These are phyloP conservation scores for Cryptosporidium ryanae DNA, from an alignment of 169 alveolate genomes.

Conservation along the genomic window DNA sequence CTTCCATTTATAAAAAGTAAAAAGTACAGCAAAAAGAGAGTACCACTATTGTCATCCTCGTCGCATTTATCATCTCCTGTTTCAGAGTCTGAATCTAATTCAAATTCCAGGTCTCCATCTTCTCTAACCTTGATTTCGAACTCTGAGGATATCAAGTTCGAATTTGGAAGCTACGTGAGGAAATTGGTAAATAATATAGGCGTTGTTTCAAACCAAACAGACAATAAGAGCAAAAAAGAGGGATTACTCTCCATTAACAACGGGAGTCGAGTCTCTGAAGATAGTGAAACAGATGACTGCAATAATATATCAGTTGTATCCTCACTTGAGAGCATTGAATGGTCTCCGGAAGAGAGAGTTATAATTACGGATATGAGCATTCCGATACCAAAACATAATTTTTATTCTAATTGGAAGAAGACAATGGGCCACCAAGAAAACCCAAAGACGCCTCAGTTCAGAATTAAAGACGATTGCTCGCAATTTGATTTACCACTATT, in stretches of 20 bases:
- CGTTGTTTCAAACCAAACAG: too few species aligned
- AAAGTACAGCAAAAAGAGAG: too few species aligned
- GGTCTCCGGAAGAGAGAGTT: constrained; percentile 67
- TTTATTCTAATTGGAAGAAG: constrained; percentile 45
- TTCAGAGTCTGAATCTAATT: not conserved
- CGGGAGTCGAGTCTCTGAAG: too few species aligned
- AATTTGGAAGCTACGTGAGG: not conserved
- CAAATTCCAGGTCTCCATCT: not conserved
- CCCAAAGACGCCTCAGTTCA: constrained; percentile 66
- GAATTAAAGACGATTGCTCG: not conserved
- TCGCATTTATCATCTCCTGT: too few species aligned
- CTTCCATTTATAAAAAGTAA: too few species aligned
- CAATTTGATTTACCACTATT: not conserved
- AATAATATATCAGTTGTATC: not conserved
- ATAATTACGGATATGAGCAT: not conserved
- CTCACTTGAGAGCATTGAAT: constrained; percentile 38
- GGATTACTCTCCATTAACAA: too few species aligned
- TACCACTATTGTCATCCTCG: too few species aligned
- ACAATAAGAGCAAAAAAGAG: too few species aligned
- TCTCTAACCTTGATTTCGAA: too few species aligned
- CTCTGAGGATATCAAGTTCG: not conserved
- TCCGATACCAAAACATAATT: constrained; percentile 17
- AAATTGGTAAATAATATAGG: not conserved
- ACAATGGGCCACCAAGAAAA: constrained; percentile 24
- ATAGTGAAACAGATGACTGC: constrained; percentile 3